phyloP scores from a whole-genome alignment of 768 basidiomycete genomes.

The Crepidotus variabilis region DNA sequence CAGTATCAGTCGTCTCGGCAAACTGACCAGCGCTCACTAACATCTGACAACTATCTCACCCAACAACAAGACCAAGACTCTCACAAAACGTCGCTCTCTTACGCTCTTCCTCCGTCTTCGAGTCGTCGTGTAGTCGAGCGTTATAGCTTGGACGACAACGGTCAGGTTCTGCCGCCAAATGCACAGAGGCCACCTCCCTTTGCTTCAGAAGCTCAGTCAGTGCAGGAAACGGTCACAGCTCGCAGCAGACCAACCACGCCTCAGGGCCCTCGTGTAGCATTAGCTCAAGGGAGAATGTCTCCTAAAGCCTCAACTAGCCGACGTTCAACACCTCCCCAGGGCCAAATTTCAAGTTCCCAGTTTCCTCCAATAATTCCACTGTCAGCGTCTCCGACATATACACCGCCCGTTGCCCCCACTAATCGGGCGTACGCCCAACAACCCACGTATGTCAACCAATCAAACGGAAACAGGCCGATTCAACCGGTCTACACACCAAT shows the following conservation, averaged over 20 bases:
- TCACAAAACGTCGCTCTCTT: conserved; percentile 36
- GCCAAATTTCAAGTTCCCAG: conserved; percentile 22
- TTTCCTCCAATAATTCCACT: conserved; percentile 51
- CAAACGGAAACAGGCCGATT: conserved; percentile 47
- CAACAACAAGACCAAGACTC: conserved; percentile 35
- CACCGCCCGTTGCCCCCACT: conserved; percentile 62
- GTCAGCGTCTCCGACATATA: conserved; percentile 55
- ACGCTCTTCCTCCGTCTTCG: conserved; percentile 39
- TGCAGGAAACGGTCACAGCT: conserved; percentile 22
- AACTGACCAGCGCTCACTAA: conserved; percentile 24
- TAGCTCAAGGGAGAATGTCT: conserved; percentile 19
- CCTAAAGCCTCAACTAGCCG: conserved; percentile 36
- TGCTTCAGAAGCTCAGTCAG: conserved; percentile 22
- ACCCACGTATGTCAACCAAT: conserved; percentile 70
- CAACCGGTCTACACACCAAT: conserved; percentile 59
- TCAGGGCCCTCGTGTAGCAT: conserved; percentile 12
- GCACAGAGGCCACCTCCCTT: conserved; percentile 30
- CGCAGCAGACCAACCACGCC: conserved; percentile 16
- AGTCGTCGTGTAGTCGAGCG: conserved; percentile 47
- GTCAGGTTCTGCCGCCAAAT: conserved; percentile 30
- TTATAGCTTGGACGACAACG: conserved; percentile 47
- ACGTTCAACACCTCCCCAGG: conserved; percentile 10
- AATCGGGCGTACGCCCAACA: conserved; percentile 69
- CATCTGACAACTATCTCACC: conserved; percentile 21
- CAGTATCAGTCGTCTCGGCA: conserved; percentile 15